phyloP scores from a whole-genome alignment of 2,329 filamentous ascomycete genomes.

The Ophiocordyceps camponoti-saundersi region DNA sequence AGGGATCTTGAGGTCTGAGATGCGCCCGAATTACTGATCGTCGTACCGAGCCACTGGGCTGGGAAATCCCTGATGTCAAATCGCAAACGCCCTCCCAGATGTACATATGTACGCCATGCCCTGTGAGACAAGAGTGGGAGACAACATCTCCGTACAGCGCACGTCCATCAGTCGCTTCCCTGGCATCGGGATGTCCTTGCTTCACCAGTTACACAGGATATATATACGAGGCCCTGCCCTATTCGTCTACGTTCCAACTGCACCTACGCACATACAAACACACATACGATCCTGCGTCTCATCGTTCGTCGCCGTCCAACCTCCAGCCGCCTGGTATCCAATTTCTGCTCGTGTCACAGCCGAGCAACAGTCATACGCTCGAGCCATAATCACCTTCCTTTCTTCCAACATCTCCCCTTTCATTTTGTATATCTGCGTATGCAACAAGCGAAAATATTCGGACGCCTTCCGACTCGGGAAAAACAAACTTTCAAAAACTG shows the following conservation, averaged over 20 bases:
- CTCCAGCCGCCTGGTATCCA: not conserved
- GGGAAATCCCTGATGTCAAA: not conserved
- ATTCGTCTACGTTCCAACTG: not conserved
- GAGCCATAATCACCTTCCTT: not conserved
- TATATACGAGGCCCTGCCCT: not conserved
- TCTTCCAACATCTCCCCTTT: not conserved
- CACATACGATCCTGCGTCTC: not conserved
- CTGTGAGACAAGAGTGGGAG: conserved; percentile 1
- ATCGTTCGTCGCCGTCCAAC: not conserved
- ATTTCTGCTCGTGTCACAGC: not conserved
- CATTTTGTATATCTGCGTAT: not conserved
- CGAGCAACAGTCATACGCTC: not conserved
- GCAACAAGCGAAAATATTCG: not conserved
- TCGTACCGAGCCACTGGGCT: conserved; percentile 1
- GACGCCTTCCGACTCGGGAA: not conserved
- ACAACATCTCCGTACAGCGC: not conserved
- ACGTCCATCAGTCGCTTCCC: not conserved
- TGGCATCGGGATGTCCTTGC: not conserved
- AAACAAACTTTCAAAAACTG: not conserved
- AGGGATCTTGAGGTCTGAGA: not conserved
- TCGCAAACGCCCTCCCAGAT: not conserved
- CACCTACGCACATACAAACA: not conserved
- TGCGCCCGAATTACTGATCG: not conserved
- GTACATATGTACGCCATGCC: not conserved
- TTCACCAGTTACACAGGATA: not conserved